A percentile compares a stretch with the other conserved stretches of the same genome.
These are phyloP conservation scores for Coniferiporia sulphurascens DNA, from an alignment of 1,284 basidiomycete genomes.

Conservation along the genomic window DNA sequence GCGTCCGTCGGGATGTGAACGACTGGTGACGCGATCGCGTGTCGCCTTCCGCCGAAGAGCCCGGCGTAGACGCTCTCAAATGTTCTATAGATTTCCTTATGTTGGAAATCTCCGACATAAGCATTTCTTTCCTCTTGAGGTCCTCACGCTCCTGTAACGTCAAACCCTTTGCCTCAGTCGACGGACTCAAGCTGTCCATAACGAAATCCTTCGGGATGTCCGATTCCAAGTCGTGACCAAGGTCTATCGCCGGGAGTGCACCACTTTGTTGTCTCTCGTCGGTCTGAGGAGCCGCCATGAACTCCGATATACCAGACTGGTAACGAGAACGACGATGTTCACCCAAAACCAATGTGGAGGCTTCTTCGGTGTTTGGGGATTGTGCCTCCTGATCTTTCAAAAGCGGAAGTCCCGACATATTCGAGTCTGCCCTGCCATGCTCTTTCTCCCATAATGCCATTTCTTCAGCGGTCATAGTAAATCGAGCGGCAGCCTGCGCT, in stretches of 20 bases:
- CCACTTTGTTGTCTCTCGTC: slow-evolving; percentile 56
- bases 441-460: slow-evolving; percentile 84
- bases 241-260: slow-evolving; percentile 66
- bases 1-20: slow-evolving; percentile 56
- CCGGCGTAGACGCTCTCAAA: slow-evolving; percentile 62
- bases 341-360: slow-evolving; percentile 45
- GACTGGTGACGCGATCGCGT: slow-evolving; percentile 61
- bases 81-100: slow-evolving; percentile 74
- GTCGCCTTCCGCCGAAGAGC: slow-evolving; percentile 44
- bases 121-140: slow-evolving; percentile 59
- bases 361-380: slow-evolving; percentile 43
- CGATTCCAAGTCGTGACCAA: slow-evolving; percentile 65
- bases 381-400: slow-evolving; percentile 58
- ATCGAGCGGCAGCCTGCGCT: slow-evolving; percentile 65
- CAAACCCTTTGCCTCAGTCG: slow-evolving; percentile 27
- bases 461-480: slow-evolving; percentile 66
- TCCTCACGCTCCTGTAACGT: slow-evolving; percentile 49
- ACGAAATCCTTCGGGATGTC: slow-evolving; percentile 70
- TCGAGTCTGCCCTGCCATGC: slow-evolving; percentile 60
- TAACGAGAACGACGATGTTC: slow-evolving; percentile 51
- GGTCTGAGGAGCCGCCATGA: slow-evolving; percentile 54
- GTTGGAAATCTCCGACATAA: slow-evolving; percentile 70
- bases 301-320: slow-evolving; percentile 66
- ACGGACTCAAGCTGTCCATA: slow-evolving; percentile 23
- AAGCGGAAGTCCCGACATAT: slow-evolving; percentile 47